Conservation (phyloP, 768 basidiomycete species). For the Trametes cingulata region DNA sequence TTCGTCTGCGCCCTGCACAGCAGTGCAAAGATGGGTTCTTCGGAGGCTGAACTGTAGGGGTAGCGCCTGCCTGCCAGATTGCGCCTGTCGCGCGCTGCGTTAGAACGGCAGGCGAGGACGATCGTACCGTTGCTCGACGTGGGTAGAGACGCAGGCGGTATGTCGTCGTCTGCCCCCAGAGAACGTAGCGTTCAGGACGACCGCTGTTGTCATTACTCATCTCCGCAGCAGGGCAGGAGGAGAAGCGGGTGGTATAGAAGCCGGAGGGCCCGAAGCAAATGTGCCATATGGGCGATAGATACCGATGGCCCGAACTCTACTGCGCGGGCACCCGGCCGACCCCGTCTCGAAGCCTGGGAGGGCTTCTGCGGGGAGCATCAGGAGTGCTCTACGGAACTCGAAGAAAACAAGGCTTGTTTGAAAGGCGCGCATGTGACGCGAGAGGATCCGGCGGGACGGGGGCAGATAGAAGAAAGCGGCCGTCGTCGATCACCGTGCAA, state of each 20-base stretch:
- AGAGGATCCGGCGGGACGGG: constrained; percentile 10
- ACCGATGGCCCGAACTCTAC: constrained; percentile 21
- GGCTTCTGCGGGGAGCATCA: constrained; percentile 27
- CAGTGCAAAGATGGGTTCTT: background rate
- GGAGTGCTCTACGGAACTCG: constrained; percentile 21
- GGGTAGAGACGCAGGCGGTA: constrained; percentile 6
- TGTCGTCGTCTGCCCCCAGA: background rate
- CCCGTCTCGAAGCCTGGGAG: constrained; percentile 23
- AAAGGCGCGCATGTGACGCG: constrained; percentile 22
- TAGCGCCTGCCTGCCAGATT: background rate
- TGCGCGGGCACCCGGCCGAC: constrained; percentile 19
- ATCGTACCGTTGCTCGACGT: constrained; percentile 3
- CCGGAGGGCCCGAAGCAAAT: constrained; percentile 24
- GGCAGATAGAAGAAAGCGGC: constrained; percentile 10
- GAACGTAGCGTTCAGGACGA: constrained; percentile 1
- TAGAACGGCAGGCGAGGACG: constrained; percentile 9
- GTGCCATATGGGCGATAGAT: constrained; percentile 27
- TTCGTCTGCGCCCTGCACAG: constrained; percentile 12
- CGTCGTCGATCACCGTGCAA: constrained; percentile 20
- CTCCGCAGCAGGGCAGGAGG: constrained; percentile 25
- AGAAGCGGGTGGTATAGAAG: constrained; percentile 23
- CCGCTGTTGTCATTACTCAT: constrained; percentile 17
- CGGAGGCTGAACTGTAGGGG: background rate
- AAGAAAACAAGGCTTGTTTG: constrained; percentile 20
- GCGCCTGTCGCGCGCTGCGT: constrained; percentile 9